phyloP scores from a whole-genome alignment of 345 rosid genomes.

The Pugionium cornutum region DNA sequence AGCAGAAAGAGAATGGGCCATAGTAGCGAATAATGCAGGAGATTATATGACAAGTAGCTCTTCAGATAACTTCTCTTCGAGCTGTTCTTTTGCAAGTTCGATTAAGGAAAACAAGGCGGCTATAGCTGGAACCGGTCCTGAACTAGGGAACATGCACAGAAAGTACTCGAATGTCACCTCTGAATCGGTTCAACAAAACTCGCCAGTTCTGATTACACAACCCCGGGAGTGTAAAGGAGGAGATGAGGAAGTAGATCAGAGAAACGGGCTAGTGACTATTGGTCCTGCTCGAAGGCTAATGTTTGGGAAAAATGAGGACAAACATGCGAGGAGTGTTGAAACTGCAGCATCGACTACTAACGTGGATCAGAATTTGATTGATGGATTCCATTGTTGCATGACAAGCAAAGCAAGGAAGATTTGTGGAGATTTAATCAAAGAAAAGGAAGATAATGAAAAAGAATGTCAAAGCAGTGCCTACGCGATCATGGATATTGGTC shows the following conservation, averaged over 20 bases:
- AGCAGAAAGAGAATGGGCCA: slow-evolving; percentile 42
- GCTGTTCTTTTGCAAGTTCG: not conserved
- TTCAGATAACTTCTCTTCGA: slow-evolving; percentile 29
- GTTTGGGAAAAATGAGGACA: slow-evolving; percentile 19
- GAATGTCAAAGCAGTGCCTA: slow-evolving; percentile 8
- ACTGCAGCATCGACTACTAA: slow-evolving; percentile 17
- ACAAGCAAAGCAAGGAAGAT: slow-evolving; percentile 41
- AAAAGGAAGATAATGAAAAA: slow-evolving; percentile 42
- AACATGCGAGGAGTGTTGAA: not conserved
- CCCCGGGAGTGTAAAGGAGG: slow-evolving; percentile 30
- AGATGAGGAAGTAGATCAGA: slow-evolving; percentile 27
- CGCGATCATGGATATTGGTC: slow-evolving; percentile 3
- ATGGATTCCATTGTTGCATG: not conserved
- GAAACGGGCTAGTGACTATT: slow-evolving; percentile 2
- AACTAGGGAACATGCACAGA: not conserved
- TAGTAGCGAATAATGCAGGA: not conserved
- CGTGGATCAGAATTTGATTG: not conserved
- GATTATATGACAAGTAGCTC: slow-evolving; percentile 10
- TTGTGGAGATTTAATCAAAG: slow-evolving; percentile 64
- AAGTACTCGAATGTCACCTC: not conserved
- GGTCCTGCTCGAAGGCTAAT: slow-evolving; percentile 36
- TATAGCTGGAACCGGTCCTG: slow-evolving; percentile 8
- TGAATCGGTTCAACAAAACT: slow-evolving; percentile 13
- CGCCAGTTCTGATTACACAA: slow-evolving; percentile 39
- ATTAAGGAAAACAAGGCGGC: not conserved